Evolutionary conservation across 75 land plant genomes (phyloP).

Genomic region (Pinus taeda): DNA sequence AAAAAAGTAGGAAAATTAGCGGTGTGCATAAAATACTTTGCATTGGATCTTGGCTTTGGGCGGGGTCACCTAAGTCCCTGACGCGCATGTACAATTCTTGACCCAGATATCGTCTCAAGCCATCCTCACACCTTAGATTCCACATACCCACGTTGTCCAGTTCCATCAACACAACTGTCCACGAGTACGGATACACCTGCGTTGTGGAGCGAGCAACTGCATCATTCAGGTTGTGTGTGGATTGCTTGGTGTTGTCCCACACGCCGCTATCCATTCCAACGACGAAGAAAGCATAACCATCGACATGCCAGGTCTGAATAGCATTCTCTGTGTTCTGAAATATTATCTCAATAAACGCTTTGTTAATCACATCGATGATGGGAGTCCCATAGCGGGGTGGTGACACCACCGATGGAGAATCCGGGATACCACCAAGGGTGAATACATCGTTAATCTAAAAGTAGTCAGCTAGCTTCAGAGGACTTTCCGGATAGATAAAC

Average conservation of each 20-base stretch:
- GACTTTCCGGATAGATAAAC: slow-evolving; percentile 63
- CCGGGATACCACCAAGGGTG: slow-evolving; percentile 58
- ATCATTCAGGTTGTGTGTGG: slow-evolving; percentile 55
- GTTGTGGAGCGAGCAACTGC: slow-evolving; percentile 57
- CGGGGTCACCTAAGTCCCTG: not conserved
- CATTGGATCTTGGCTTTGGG: not conserved
- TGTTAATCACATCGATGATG: slow-evolving; percentile 54
- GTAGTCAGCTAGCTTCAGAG: slow-evolving; percentile 82
- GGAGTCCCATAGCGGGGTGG: slow-evolving; percentile 49
- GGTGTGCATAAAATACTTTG: too few species aligned
- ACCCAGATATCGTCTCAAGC: slow-evolving; percentile 28
- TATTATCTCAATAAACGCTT: slow-evolving; percentile 68
- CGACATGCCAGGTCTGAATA: slow-evolving; percentile 88
- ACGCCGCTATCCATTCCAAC: slow-evolving; percentile 67
- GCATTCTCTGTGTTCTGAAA: slow-evolving; percentile 73
- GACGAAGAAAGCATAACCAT: slow-evolving; percentile 85
- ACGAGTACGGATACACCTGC: slow-evolving; percentile 33
- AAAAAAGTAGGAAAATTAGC: too few species aligned
- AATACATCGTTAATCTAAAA: slow-evolving; percentile 76
- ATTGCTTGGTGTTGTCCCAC: slow-evolving; percentile 38
- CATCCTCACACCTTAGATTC: slow-evolving; percentile 31
- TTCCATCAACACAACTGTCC: slow-evolving; percentile 31
- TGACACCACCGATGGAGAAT: slow-evolving; percentile 33
- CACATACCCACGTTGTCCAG: slow-evolving; percentile 43
- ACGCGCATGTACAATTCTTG: slow-evolving; percentile 40